These are phyloP conservation scores for Zymoseptoria passerinii DNA, from an alignment of 2,329 filamentous ascomycete species.

Conservation along the genomic window DNA sequence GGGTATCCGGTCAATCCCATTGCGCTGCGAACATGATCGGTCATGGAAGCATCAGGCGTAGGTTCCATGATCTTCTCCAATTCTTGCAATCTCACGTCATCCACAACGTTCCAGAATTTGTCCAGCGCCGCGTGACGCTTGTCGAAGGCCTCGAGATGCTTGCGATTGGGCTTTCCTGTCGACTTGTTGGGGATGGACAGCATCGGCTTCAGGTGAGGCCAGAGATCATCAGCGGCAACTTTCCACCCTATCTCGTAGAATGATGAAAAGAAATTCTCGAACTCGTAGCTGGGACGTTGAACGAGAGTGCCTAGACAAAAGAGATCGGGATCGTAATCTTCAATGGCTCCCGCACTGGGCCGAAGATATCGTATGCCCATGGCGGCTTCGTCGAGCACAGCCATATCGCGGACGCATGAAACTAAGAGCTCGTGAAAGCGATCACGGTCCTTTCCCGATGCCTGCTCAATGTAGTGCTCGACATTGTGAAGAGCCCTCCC, in stretches of 20 bases:
- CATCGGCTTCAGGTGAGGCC: not conserved
- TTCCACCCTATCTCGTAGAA: not conserved
- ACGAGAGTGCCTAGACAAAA: not conserved
- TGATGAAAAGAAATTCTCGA: not conserved
- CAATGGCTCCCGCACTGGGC: not conserved
- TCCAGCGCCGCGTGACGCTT: not conserved
- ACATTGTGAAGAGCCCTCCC: not conserved
- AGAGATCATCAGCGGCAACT: not conserved
- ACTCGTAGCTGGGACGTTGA: not conserved
- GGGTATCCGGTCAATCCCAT: not conserved
- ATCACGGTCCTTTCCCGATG: not conserved
- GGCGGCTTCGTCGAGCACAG: constrained; percentile 1
- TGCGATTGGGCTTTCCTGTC: not conserved
- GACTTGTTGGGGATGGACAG: not conserved
- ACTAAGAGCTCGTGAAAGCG: not conserved
- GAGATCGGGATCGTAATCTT: not conserved
- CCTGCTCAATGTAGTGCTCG: not conserved
- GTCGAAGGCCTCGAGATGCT: not conserved
- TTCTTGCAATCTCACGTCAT: not conserved
- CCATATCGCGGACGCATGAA: not conserved
- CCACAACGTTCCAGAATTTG: not conserved
- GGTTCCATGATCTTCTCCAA: not conserved
- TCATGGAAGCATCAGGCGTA: not conserved
- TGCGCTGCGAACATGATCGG: not conserved
- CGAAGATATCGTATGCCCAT: not conserved